Percentiles rank a stretch among this genome's conserved stretches.
Evolutionary conservation across 768 basidiomycete species (phyloP).

Genomic region (Rhizopogon roseolus): DNA sequence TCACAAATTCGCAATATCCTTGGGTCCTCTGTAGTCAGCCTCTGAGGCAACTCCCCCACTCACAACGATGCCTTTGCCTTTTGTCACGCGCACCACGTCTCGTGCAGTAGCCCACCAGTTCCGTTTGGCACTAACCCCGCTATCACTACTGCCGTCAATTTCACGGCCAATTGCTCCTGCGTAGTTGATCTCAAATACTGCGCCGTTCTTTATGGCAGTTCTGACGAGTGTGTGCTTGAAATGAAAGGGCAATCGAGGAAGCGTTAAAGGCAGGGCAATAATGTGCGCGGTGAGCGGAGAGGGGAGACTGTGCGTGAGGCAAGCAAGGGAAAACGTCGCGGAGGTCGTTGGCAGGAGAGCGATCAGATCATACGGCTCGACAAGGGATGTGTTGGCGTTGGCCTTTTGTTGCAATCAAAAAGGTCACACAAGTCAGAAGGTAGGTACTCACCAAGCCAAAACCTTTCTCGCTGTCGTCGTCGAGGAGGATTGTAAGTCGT

Average conservation of each 20-base stretch:
- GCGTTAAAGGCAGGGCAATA: conserved; percentile 72
- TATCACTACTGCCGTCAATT: conserved; percentile 48
- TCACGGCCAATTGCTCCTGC: conserved; percentile 68
- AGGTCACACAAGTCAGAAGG: neutral
- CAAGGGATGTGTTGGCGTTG: conserved; percentile 57
- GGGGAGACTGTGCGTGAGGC: conserved; percentile 73
- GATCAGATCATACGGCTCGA: conserved; percentile 71
- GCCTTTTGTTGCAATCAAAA: conserved; percentile 40
- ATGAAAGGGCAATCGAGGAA: conserved; percentile 73
- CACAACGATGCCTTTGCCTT: conserved; percentile 71
- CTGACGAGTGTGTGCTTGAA: conserved; percentile 82
- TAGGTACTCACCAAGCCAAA: conserved; percentile 63
- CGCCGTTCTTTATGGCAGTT: conserved; percentile 77
- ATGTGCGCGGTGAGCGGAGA: conserved; percentile 76
- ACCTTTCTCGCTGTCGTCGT: conserved; percentile 83
- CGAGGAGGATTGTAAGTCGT: conserved; percentile 73
- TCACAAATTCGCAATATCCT: conserved; percentile 75
- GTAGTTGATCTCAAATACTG: conserved; percentile 79
- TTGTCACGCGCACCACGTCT: conserved; percentile 75
- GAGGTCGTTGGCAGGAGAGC: conserved; percentile 71
- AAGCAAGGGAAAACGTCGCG: conserved; percentile 70
- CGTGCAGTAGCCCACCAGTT: conserved; percentile 84
- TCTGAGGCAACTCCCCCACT: conserved; percentile 62
- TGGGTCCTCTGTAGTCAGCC: conserved; percentile 63
- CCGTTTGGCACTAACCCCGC: conserved; percentile 52